Evolutionary conservation across 257 asterid species (phyloP).

Genomic region (Fraxinus pennsylvanica): DNA sequence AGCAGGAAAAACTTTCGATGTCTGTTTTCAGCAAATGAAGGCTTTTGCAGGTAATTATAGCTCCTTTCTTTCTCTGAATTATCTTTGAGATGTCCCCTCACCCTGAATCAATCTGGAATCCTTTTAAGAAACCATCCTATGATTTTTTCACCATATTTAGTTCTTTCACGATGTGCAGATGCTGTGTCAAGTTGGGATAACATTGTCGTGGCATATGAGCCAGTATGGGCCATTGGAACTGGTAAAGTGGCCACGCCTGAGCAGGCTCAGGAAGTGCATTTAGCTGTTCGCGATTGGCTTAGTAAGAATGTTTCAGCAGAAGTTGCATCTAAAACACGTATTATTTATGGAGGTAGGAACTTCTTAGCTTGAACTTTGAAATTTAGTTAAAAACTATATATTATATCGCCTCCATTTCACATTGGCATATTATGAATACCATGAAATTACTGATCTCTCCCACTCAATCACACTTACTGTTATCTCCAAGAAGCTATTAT

Average conservation of each 20-base stretch:
- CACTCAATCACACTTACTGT: neutral
- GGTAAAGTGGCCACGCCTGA: slow-evolving; percentile 98
- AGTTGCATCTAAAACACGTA: slow-evolving; percentile 88
- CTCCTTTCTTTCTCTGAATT: neutral
- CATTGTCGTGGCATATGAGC: slow-evolving; percentile 90
- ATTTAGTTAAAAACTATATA: neutral
- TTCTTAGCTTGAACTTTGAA: neutral
- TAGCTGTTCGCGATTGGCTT: slow-evolving; percentile 94
- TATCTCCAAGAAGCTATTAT: neutral
- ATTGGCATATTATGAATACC: neutral
- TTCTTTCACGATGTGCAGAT: slow-evolving; percentile 48
- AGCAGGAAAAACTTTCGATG: slow-evolving; percentile 94
- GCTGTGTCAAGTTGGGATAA: slow-evolving; percentile 92
- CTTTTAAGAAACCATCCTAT: neutral
- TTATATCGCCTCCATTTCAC: neutral
- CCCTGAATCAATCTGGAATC: neutral
- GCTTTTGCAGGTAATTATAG: slow-evolving; percentile 73
- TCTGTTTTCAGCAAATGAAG: slow-evolving; percentile 83
- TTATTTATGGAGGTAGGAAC: slow-evolving; percentile 88
- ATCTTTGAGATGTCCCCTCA: neutral
- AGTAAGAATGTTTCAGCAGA: slow-evolving; percentile 80
- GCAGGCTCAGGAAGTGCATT: slow-evolving; percentile 99
- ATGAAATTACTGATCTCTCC: neutral
- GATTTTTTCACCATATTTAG: slow-evolving; percentile 6
- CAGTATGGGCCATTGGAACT: slow-evolving; percentile 99